phyloP scores from a whole-genome alignment of 1,284 basidiomycete species.

The Ustilago nuda region DNA sequence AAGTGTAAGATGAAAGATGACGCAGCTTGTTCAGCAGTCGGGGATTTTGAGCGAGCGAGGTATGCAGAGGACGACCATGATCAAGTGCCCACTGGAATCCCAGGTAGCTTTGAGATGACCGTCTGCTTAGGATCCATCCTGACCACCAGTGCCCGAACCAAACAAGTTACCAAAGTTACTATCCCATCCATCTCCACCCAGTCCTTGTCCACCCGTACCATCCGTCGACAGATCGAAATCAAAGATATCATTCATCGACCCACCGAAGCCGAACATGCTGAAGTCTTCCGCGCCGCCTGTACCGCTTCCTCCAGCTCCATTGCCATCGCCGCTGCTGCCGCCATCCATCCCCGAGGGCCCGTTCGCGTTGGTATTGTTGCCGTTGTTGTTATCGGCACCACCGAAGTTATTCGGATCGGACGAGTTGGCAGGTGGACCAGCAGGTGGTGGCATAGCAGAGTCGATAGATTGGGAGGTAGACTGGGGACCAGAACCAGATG shows the following conservation, averaged over 20 bases:
- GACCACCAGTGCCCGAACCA: constrained; percentile 34
- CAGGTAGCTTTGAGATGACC: not conserved
- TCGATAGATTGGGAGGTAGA: constrained; percentile 41
- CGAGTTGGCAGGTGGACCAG: constrained; percentile 32
- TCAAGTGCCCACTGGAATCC: not conserved
- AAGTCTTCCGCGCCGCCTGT: constrained; percentile 54
- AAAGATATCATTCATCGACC: constrained; percentile 64
- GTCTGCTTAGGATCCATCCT: constrained; percentile 31
- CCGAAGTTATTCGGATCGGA: constrained; percentile 20
- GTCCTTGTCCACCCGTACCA: constrained; percentile 26
- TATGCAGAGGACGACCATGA: not conserved
- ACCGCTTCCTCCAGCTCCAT: constrained; percentile 10
- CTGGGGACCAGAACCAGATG: constrained; percentile 23
- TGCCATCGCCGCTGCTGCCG: constrained; percentile 14
- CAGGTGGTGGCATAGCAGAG: constrained; percentile 38
- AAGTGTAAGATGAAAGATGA: constrained; percentile 3
- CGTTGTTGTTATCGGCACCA: constrained; percentile 18
- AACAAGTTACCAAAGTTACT: constrained; percentile 56
- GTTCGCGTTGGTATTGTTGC: constrained; percentile 23
- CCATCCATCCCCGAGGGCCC: constrained; percentile 18
- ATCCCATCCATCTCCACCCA: constrained; percentile 53
- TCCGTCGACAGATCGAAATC: constrained; percentile 62
- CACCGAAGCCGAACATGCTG: constrained; percentile 62
- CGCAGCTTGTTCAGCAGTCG: not conserved
- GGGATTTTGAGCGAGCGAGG: not conserved